Evolutionary conservation across 2,329 filamentous ascomycete species (phyloP), one percentile per base, ranked within the genome.

Genomic region (Alternaria incomplexa): DNA sequence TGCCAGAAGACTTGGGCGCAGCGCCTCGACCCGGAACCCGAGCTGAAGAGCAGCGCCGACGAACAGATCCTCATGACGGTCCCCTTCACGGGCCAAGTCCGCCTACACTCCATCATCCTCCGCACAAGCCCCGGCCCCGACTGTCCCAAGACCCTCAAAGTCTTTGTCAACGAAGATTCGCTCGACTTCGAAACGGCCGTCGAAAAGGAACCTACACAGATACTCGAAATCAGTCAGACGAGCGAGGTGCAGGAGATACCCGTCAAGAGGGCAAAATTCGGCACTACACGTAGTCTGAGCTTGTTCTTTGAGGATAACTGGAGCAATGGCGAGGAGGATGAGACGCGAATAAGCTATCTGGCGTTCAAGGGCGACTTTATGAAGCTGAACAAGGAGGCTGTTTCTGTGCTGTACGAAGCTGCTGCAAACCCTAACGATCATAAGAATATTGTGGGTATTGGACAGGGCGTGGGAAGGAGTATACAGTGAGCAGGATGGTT

Each of bases 351-450:
- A 2, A 89, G 85, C 65, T 99, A 97, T 81, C 67, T 98, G 60
- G 96, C 92, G 1, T 98, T 99, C 84, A 94, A 93, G 81, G 96
- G 96, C 23, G 93, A 97, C 81, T 98, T 93, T 86, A 96, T 96
- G 87, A 89, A 90, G 77, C 81, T 97, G 74, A 96, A 91, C 50
- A 86, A 91, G 58, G 93, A 95, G 77, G 93, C 96, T 1, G 84
- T 91, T 7, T 93, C 91, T 70, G 95, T 98, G 72, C 74, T 97
- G 64, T 99, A 98, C 80, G 96, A 99, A 85, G 91, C 93, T 17
- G 95, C 95, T 25, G 91, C 96, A 36, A 97, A 97, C 79, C 96
- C 95, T 12, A 88, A 83, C 50, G 96, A 99, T 82, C 96, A 99
- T 82, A 88, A 86, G 81, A 66, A 80, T 62, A 79, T 81, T 51